Percentiles rank a stretch among this genome's conserved stretches.
Conservation (phyloP, 345 rosid species). For the Syzygium aromaticum region DNA sequence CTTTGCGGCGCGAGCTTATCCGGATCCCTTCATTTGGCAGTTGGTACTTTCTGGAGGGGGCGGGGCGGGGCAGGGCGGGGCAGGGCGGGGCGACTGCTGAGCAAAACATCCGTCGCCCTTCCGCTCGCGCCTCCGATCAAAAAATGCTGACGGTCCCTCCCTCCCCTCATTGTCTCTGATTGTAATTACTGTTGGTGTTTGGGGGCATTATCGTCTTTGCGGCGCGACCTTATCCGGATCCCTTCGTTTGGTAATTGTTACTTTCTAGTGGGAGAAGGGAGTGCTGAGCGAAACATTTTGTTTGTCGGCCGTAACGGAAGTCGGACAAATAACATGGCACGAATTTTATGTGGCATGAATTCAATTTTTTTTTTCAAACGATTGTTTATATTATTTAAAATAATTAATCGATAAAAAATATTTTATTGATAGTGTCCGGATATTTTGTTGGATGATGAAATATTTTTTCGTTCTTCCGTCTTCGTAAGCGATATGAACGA, state of each 20-base stretch:
- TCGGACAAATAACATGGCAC: background rate
- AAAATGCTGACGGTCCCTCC: too few species aligned
- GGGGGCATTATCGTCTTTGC: background rate
- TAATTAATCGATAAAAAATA: background rate
- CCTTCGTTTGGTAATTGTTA: background rate
- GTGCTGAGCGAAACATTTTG: background rate
- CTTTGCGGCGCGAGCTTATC: too few species aligned
- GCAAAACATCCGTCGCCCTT: too few species aligned
- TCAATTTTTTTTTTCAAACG: background rate
- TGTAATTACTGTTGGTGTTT: background rate
- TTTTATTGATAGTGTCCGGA: background rate
- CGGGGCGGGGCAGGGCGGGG: too few species aligned
- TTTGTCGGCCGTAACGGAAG: background rate
- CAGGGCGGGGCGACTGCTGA: too few species aligned
- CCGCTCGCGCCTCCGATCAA: too few species aligned
- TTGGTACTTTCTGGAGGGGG: too few species aligned
- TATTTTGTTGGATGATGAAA: background rate
- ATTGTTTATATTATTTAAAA: background rate
- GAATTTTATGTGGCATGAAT: background rate
- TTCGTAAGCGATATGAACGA: fast-evolving
- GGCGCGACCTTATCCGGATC: background rate
- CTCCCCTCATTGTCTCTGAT: too few species aligned
- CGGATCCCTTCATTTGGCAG: too few species aligned
- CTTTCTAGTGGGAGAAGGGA: background rate
- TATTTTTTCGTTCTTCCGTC: background rate